A percentile compares a stretch with the other conserved stretches of the same genome.
These are phyloP conservation scores for Vicia villosa DNA, from an alignment of 306 rosid species.

Conservation along the genomic window DNA sequence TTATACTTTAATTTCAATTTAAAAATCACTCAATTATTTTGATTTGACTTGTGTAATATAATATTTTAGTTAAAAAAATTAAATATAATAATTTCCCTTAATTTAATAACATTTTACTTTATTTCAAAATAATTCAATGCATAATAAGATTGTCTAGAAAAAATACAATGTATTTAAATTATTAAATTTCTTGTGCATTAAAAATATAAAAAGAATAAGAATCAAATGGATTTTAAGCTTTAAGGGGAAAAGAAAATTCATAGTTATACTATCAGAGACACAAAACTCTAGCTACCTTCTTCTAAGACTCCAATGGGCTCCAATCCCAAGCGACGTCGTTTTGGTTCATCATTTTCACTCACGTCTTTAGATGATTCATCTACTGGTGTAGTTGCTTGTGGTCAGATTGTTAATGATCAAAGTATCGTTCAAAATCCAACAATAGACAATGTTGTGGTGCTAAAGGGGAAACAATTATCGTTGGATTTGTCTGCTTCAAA, in stretches of 20 bases:
- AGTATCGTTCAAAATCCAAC: neutral
- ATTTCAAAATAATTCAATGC: neutral
- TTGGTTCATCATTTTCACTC: neutral
- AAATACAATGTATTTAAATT: too few species aligned
- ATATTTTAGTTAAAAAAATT: too few species aligned
- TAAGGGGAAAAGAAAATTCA: too few species aligned
- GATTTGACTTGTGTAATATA: neutral
- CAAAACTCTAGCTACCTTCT: neutral
- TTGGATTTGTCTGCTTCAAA: neutral
- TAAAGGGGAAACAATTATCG: neutral
- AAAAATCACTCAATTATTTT: too few species aligned
- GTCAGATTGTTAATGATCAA: neutral
- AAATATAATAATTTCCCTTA: too few species aligned
- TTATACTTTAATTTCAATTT: too few species aligned
- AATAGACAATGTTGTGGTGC: neutral
- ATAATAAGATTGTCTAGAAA: neutral
- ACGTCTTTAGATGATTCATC: neutral
- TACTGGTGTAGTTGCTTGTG: neutral
- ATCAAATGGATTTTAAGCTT: neutral
- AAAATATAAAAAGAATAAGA: neutral
- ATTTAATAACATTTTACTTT: too few species aligned
- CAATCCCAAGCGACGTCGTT: neutral
- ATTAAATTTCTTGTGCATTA: neutral
- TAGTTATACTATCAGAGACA: neutral
- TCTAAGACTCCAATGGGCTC: neutral